phyloP scores from a whole-genome alignment of 352 stramenopile genomes.

The Phytophthora sp. region DNA sequence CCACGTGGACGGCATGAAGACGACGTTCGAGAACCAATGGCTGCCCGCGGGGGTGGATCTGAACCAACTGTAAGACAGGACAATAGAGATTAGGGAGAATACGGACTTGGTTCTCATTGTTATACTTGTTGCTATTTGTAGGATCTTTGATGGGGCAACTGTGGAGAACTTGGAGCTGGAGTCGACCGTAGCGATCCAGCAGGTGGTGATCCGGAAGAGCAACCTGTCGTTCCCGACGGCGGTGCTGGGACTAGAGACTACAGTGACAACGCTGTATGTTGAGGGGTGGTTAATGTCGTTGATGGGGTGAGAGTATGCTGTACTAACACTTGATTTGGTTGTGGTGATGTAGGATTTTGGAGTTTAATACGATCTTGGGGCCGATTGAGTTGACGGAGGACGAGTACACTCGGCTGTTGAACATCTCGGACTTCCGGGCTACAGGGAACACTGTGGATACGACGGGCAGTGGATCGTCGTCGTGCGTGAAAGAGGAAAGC shows the following conservation, averaged over 20 bases:
- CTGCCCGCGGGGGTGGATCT: conserved; percentile 36
- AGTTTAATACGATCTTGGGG: conserved; percentile 44
- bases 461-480: conserved; percentile 18
- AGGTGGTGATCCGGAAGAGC: conserved; percentile 50
- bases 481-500: conserved; percentile 38
- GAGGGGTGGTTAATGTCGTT: background rate
- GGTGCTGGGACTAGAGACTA: conserved; percentile 41
- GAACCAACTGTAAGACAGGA: conserved; percentile 43
- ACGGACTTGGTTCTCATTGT: background rate
- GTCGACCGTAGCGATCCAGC: conserved; percentile 37
- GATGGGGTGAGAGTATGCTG: background rate
- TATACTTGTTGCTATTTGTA: conserved; percentile 19
- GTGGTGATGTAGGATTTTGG: conserved; percentile 35
- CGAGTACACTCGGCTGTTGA: conserved; percentile 34
- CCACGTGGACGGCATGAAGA: conserved; percentile 47
- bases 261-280: conserved; percentile 41
- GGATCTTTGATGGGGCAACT: conserved; percentile 49
- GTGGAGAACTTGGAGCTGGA: conserved; percentile 48
- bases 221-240: conserved; percentile 56
- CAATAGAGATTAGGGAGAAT: background rate
- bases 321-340: conserved; percentile 9
- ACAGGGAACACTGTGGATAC: conserved; percentile 38
- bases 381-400: conserved; percentile 43
- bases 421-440: conserved; percentile 42
- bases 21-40: conserved; percentile 50